Evolutionary conservation across 192 early-diverging fungal genomes (phyloP).

Genomic region (Dissophora ornata): DNA sequence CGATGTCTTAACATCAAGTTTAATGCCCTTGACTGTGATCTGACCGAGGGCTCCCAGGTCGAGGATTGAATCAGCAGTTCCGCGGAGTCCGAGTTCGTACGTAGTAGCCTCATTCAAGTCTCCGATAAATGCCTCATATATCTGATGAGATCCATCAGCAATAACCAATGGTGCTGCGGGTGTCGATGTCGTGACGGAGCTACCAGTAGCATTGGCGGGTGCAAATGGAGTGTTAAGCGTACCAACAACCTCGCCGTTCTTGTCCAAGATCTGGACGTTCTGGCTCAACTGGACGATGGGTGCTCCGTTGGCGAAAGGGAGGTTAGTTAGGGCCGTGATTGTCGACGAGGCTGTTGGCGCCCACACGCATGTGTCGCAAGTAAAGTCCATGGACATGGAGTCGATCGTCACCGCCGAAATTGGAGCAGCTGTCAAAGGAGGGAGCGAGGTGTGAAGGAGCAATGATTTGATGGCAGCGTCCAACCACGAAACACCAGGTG

Average conservation of each 20-base stretch:
- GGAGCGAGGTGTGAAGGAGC: conserved; percentile 9
- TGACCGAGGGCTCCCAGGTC: conserved; percentile 47
- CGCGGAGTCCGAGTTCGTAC: conserved; percentile 56
- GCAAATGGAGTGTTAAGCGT: conserved; percentile 19
- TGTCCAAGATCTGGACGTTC: conserved; percentile 54
- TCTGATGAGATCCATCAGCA: conserved; percentile 38
- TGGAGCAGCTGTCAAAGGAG: conserved; percentile 4
- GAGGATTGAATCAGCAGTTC: conserved; percentile 56
- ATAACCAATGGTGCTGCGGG: conserved; percentile 46
- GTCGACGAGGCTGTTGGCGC: conserved; percentile 50
- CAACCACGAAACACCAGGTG: conserved; percentile 42
- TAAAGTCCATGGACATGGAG: conserved; percentile 61
- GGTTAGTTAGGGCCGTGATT: conserved; percentile 57
- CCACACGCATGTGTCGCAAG: conserved; percentile 35
- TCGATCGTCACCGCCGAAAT: conserved; percentile 60
- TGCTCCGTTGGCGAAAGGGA: conserved; percentile 66
- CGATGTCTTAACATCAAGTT: conserved; percentile 47
- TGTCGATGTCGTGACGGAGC: conserved; percentile 51
- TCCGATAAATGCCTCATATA: conserved; percentile 59
- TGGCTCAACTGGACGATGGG: conserved; percentile 59
- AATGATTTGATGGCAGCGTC: conserved; percentile 37
- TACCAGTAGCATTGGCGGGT: conserved; percentile 45
- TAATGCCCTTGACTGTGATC: conserved; percentile 52
- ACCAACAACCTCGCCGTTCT: conserved; percentile 13
- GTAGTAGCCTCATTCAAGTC: conserved; percentile 45